Base-by-base conservation (phyloP, 2,329 filamentous ascomycete species). In the Scedosporium apiospermum region DNA sequence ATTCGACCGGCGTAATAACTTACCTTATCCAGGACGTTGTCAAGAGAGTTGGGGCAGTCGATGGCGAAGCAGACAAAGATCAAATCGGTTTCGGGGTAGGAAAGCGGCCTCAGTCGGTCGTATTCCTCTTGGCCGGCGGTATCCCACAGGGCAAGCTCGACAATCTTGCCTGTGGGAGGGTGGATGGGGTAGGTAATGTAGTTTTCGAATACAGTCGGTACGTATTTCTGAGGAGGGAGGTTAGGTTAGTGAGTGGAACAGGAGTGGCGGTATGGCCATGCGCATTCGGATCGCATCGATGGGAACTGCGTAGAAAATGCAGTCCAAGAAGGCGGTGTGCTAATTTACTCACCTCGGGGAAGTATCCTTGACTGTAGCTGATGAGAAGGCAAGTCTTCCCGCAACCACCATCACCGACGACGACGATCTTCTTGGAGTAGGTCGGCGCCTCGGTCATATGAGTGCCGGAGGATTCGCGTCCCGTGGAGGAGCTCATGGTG, bases 21-120 rank as follows among this genome's bases (percentile, higher is more conserved):
- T 79, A 97, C 95, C 88, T 99, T 99, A 80, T 99, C 95, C 80
- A 98, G 88, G 64, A 99, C 93, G 76, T 99, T 99, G 73, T 99
- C 95, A 61, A 99, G 82, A 6, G 93, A 98, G 76, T 96, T 97
- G 42, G 95, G 95, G 75, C 95, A 99, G 77, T 99, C 95, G 71
- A 99, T 97, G 67, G 95, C 95, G 76, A 99, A 99, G 82, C 95
- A 99, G 68, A 99, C 95, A 75, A 99, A 98, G 64, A 99, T 88
- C 41, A 99, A 83, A 75, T 99, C 95, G 12, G 95, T 99, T 78
- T 99, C 95, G 3, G 95, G 95, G 77, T 99, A 99, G 55, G 93
- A 98, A 60, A 99, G 86, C 57, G 95, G 95, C 68, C 95, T 88
- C 73, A 99, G 82, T 70, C 95, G 88, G 80, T 99, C 95, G 75